These are phyloP conservation scores for Ophiostoma novo-ulmi DNA, from an alignment of 2,329 filamentous ascomycete genomes.

Conservation along the genomic window DNA sequence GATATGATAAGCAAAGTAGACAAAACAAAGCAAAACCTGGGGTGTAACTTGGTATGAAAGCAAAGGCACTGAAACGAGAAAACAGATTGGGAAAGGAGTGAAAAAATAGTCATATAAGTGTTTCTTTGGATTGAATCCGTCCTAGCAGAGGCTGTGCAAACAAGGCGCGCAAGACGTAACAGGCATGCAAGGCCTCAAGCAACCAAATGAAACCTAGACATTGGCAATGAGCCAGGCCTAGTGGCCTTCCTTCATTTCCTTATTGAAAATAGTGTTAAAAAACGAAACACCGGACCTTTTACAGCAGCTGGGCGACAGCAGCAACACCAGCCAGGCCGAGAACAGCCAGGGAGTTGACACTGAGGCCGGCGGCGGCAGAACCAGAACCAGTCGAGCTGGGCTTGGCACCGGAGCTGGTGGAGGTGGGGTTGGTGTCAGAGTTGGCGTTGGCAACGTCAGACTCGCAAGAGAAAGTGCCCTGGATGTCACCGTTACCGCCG, in stretches of 20 bases:
- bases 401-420: slow-evolving; percentile 33
- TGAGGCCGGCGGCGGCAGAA: slow-evolving; percentile 43
- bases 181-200: slow-evolving; percentile 7
- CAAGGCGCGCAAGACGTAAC: slow-evolving; percentile 16
- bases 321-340: slow-evolving; percentile 40
- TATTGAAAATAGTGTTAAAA: slow-evolving; percentile 22
- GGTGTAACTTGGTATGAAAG: slow-evolving; percentile 15
- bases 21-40: slow-evolving; percentile 17
- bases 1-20: slow-evolving; percentile 15
- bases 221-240: slow-evolving; percentile 12
- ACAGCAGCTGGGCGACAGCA: slow-evolving; percentile 49
- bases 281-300: slow-evolving; percentile 32
- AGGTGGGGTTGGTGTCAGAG: slow-evolving; percentile 39
- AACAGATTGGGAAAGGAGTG: slow-evolving; percentile 3
- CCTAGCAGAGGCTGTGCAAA: slow-evolving; percentile 12
- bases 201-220: slow-evolving; percentile 8
- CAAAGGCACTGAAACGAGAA: slow-evolving; percentile 17
- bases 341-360: slow-evolving; percentile 44
- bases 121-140: slow-evolving; percentile 15
- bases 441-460: slow-evolving; percentile 51
- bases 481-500: slow-evolving; percentile 41
- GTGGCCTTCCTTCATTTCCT: not conserved
- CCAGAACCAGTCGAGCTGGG: slow-evolving; percentile 33
- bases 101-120: slow-evolving; percentile 17
- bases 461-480: slow-evolving; percentile 48